These are phyloP conservation scores for Quercus gilva DNA, from an alignment of 306 rosid species.

Conservation along the genomic window DNA sequence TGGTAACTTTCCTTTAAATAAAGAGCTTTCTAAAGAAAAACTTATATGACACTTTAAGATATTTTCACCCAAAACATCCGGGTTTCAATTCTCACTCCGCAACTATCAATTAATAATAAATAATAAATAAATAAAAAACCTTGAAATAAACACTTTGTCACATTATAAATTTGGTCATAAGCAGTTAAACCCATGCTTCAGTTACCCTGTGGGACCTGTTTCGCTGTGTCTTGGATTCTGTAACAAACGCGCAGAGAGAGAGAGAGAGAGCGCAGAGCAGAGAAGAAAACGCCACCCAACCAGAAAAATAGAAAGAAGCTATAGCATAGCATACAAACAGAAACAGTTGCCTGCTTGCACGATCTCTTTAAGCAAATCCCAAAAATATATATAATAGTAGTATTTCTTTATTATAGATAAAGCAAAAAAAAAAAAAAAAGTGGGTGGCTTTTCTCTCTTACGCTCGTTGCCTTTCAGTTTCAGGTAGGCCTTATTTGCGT, in stretches of 20 bases:
- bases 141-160: neutral
- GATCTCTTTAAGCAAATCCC: constrained; percentile 40
- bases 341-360: constrained; percentile 63
- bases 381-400: neutral
- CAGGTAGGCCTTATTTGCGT: neutral
- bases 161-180: no score
- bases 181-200: neutral
- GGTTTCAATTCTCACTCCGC: no score
- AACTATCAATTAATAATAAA: no score
- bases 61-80: no score
- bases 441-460: constrained; percentile 1
- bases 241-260: constrained; percentile 35
- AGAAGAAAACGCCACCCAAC: constrained; percentile 14
- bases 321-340: constrained; percentile 9
- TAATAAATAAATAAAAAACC: no score
- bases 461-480: constrained; percentile 3
- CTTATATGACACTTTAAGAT: no score
- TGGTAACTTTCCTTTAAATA: no score
- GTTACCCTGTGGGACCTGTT: constrained; percentile 17
- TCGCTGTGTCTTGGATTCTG: constrained; percentile 26
- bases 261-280: neutral
- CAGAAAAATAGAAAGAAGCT: neutral
- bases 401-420: neutral
- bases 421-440: neutral
- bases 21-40: no score